Percentiles rank a stretch among this genome's conserved stretches.
These are phyloP conservation scores for Euphorbia corollata DNA, from an alignment of 441 rosid genomes.

Conservation along the genomic window DNA sequence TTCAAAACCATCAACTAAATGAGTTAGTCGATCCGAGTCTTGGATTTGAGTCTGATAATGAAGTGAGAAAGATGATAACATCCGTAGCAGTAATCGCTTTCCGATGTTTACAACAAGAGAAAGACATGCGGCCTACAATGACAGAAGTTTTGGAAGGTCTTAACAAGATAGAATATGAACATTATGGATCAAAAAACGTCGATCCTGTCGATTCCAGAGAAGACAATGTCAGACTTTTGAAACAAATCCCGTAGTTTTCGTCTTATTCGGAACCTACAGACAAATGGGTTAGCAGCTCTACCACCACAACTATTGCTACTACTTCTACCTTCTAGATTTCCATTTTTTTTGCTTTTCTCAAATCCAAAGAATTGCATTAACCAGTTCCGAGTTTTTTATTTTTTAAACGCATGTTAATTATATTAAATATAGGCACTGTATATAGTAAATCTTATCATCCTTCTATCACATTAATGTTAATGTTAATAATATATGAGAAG, in stretches of 20 bases:
- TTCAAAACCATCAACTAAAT: slow-evolving; percentile 38
- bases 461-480: no score
- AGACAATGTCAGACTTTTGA: slow-evolving; percentile 44
- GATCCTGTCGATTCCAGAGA: slow-evolving; percentile 38
- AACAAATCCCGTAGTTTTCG: slow-evolving; percentile 37
- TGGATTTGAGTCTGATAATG: slow-evolving; percentile 36
- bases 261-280: slow-evolving; percentile 40
- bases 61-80: slow-evolving; percentile 30
- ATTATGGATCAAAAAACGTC: slow-evolving; percentile 24
- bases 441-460: background rate
- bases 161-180: slow-evolving; percentile 29
- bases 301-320: slow-evolving; percentile 22
- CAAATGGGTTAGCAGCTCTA: slow-evolving; percentile 50
- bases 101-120: slow-evolving; percentile 50
- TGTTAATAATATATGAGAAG: no score
- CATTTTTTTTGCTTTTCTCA: no score
- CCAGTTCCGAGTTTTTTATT: no score
- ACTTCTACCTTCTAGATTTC: slow-evolving; percentile 18
- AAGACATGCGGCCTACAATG: slow-evolving; percentile 55
- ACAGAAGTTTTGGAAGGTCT: slow-evolving; percentile 34
- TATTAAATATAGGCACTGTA: slow-evolving; percentile 5
- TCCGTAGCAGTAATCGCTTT: slow-evolving; percentile 49
- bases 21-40: slow-evolving; percentile 51
- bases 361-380: no score
- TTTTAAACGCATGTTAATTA: no score